A percentile compares a stretch with the other conserved stretches of the same genome.
phyloP scores from a whole-genome alignment of 306 rosid species.

The Trifolium subterraneum region DNA sequence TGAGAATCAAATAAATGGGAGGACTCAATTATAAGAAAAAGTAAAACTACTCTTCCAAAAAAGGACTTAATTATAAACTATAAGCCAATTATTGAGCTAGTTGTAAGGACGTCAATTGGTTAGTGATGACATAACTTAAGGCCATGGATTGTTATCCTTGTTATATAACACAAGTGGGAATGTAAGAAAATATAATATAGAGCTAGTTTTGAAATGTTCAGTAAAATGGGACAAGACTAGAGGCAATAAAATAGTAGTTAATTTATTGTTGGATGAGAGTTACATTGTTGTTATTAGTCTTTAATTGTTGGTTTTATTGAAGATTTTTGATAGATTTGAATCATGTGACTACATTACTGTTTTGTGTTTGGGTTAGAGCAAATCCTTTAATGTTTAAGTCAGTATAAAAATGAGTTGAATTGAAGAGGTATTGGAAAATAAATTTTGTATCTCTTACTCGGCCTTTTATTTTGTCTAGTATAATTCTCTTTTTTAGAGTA shows the following conservation, averaged over 20 bases:
- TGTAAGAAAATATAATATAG: not conserved
- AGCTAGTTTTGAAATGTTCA: not conserved
- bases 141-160: slow-evolving; percentile 12
- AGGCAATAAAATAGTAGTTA: not conserved
- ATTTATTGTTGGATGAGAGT: not conserved
- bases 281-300: not conserved
- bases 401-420: too few species aligned
- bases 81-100: slow-evolving; percentile 40
- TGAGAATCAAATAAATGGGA: slow-evolving; percentile 27
- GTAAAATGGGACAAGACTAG: not conserved
- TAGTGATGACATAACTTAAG: not conserved
- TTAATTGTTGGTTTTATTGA: too few species aligned
- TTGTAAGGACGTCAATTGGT: slow-evolving; percentile 31
- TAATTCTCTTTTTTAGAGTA: too few species aligned
- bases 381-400: too few species aligned
- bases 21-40: not conserved
- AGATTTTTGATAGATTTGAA: too few species aligned
- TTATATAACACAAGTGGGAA: slow-evolving; percentile 24
- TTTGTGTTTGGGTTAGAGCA: too few species aligned
- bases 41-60: slow-evolving; percentile 1
- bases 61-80: slow-evolving; percentile 28
- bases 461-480: too few species aligned
- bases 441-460: too few species aligned
- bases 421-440: too few species aligned
- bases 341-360: too few species aligned